Evolutionary conservation across 1,139 yeast species (phyloP), one percentile per base, ranked within the genome.

Genomic region (Yamadazyma songkhlaensis): DNA sequence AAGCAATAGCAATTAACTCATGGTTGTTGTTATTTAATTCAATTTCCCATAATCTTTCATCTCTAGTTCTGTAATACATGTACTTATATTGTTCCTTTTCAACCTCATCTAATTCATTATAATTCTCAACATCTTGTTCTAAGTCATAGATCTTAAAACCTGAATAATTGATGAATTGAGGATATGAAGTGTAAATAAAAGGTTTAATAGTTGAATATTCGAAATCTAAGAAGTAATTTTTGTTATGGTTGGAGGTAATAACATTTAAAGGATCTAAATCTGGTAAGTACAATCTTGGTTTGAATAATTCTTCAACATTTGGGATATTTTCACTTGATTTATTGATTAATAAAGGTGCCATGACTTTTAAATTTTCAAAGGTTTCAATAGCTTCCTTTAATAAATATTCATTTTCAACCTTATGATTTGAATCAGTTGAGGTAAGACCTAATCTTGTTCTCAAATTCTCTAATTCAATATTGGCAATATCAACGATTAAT

Each of bases 241-340:
- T 57, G 12, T 52, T 59, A 11, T 64, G 66, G 12, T 66, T 69
- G 7, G 35, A 21, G 13, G 67, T 60, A 30, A 90, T 68, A 13
- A 87, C 86, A 56, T 92, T 92, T 74, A 89, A 72, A 23, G 98
- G 97, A 58, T 88, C 95, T 50, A 92, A 67, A 57, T 92, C 97
- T 6, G 96, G 94, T 45, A 81, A 74, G 47, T 66, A 78, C 38
- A 92, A 64, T 52, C 92, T 77, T 42, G 96, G 94, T 41, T 80
- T 74, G 54, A 85, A 74, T 36, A 89, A 64, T 39, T 79, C 80
- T 8, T 65, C 70, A 37, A 74, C 68, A 49, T 83, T 80, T 80
- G 83, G 59, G 41, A 81, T 74, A 22, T 75, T 64, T 27, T 63
- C 61, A 9, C 81, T 69, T 15, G 62, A 49, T 10, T 74, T 58